Evolutionary conservation across 139 green algal species (phyloP).

Genomic region (Zygnema cylindricum): DNA sequence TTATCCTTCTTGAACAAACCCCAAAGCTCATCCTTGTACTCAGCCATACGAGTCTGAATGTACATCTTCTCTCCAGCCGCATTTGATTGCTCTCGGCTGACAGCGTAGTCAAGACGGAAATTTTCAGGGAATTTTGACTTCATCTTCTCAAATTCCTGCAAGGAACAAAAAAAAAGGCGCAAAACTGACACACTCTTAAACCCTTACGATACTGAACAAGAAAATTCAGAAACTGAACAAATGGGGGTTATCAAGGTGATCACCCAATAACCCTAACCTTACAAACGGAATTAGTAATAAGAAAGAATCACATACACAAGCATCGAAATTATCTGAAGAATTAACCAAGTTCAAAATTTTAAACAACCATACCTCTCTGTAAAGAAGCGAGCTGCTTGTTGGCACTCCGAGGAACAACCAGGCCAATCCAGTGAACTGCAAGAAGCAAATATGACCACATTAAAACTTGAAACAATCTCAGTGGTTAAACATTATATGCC

Average conservation of each 20-base stretch:
- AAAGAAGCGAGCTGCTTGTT: slow-evolving; percentile 62
- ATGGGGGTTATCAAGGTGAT: too few species aligned
- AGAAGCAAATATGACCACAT: neutral
- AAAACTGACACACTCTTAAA: too few species aligned
- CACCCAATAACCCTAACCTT: too few species aligned
- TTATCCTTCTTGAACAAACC: slow-evolving; percentile 63
- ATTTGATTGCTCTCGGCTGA: slow-evolving; percentile 61
- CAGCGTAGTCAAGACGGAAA: slow-evolving; percentile 63
- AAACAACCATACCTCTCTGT: slow-evolving; percentile 62
- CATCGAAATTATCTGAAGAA: too few species aligned
- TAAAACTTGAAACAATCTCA: too few species aligned
- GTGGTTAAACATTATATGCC: too few species aligned
- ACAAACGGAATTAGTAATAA: too few species aligned
- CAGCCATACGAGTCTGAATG: slow-evolving; percentile 64
- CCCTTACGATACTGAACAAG: too few species aligned
- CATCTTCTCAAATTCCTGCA: slow-evolving; percentile 67
- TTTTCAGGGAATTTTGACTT: slow-evolving; percentile 63
- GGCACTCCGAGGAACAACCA: slow-evolving; percentile 64
- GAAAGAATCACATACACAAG: too few species aligned
- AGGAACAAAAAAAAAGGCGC: too few species aligned
- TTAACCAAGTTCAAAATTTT: too few species aligned
- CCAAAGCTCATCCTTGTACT: slow-evolving; percentile 63
- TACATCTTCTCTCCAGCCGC: slow-evolving; percentile 66
- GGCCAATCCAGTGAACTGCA: slow-evolving; percentile 62
- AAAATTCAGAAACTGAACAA: too few species aligned